Base-by-base conservation (phyloP, 345 rosid genomes). In the Anacardium occidentale region DNA sequence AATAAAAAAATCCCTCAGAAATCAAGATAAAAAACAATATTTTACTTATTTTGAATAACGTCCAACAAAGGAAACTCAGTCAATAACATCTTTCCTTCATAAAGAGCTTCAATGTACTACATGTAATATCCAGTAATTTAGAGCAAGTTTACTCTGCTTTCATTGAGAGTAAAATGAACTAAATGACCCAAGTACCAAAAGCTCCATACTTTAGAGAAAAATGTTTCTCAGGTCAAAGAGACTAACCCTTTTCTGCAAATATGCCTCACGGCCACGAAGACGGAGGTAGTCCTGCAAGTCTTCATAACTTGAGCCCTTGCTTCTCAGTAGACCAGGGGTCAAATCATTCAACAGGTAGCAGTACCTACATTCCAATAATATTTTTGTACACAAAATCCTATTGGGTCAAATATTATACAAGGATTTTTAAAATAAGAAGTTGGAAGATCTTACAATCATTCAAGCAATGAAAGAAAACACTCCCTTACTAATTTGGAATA, bases 221-320 rank as follows among this genome's bases (percentile, higher is more conserved):
- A n/a, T 17, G 62, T 54, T 48, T 71, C 53, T 40, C 29, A 57
- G 47, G 54, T 52, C 21, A 24, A 64, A 9, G 69, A 44, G 69
- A 44, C 45, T 24, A 67, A 24, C 97, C 88, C 90, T 88, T 85
- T 94, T 94, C 82, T 88, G 93, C 74, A 85, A 73, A 85, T 94
- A 94, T 59, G 98, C 98, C 72, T 92, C 97, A 21, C 91, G 85
- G 53, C 98, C 98, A 60, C 89, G 83, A 37, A 85, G 89, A 74
- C 82, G 86, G 22, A 94, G 90, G 84, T 94, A 89, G 70, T 83
- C 92, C 75, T 88, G 97, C 83, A 92, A 69, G 8, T 80, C 92
- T 64, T 84, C 91, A 42, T 88, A 90, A 78, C 80, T 89, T 42
- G 95, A 83, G 63, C 89, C 78, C 79, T 90, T 77, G 74, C 83